Conservation (phyloP, 1,139 yeast genomes). For the Saccharomyces hybrid region DNA sequence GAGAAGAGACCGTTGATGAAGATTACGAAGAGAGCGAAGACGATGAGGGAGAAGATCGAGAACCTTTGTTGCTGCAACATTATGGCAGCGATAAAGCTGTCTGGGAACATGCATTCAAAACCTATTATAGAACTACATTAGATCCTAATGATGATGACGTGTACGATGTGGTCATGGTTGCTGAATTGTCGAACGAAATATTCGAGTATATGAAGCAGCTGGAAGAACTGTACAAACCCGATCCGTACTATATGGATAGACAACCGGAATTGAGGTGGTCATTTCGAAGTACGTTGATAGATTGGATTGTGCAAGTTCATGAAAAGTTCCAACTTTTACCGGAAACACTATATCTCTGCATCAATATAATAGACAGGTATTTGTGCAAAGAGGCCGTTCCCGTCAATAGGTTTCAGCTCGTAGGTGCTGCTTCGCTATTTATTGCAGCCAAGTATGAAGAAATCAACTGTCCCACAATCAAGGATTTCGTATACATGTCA, state of each 20-base stretch:
- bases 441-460: slow-evolving; percentile 96
- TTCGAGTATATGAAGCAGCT: slow-evolving; percentile 75
- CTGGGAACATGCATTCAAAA: slow-evolving; percentile 43
- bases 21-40: slow-evolving; percentile 31
- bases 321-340: slow-evolving; percentile 80
- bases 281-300: slow-evolving; percentile 77
- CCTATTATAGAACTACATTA: slow-evolving; percentile 44
- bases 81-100: slow-evolving; percentile 16
- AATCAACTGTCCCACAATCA: slow-evolving; percentile 88
- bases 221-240: slow-evolving; percentile 70
- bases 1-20: slow-evolving; percentile 6
- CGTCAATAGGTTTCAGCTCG: slow-evolving; percentile 78
- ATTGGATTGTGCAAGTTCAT: slow-evolving; percentile 96
- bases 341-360: slow-evolving; percentile 80
- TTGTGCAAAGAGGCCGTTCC: slow-evolving; percentile 68
- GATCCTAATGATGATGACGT: slow-evolving; percentile 89
- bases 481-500: slow-evolving; percentile 92
- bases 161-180: slow-evolving; percentile 87
- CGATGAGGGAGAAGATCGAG: slow-evolving; percentile 31
- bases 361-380: slow-evolving; percentile 87
- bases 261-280: slow-evolving; percentile 90
- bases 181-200: slow-evolving; percentile 86
- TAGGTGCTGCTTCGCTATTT: slow-evolving; percentile 91
- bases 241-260: slow-evolving; percentile 70
- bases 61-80: slow-evolving; percentile 24